Evolutionary conservation across 2,329 filamentous ascomycete genomes (phyloP), one percentile per base, ranked within the genome.

Genomic region (Trematosphaeria pertusa): DNA sequence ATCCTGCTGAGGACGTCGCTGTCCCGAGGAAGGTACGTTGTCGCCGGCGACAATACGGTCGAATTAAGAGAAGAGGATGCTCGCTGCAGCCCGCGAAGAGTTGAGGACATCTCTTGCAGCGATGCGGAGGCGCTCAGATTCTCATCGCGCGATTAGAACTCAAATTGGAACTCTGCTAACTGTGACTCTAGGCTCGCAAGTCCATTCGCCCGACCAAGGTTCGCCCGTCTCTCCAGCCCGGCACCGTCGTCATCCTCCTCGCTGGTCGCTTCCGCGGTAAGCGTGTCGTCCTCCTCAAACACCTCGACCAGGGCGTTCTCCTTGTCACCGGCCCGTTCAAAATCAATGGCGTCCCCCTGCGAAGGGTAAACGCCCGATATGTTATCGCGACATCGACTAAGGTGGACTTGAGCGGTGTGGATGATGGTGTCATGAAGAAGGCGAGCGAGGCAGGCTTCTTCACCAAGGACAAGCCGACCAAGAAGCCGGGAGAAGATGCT

Each of bases 291-390:
- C 91, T 97, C 81, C 89, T 99, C 78, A 97, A 97, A 87, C 86
- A 88, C 80, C 92, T 99, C 74, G 84, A 90, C 75, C 91, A 97
- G 83, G 94, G 94, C 82, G 91, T 97, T 65, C 91, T 99, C 78
- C 91, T 99, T 77, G 91, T 99, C 73, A 99, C 94, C 75, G 94
- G 94, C 72, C 94, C 94, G 76, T 99, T 97, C 89, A 99, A 97
- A 88, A 88, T 99, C 83, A 99, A 99, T 84, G 94, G 94, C 79
- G 94, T 99, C 64, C 94, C 94, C 69, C 88, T 99, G 74, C 88
- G 94, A 81, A 87, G 83, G 78, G 89, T 95, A 76, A 95, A 95
- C 83, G 83, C 90, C 76, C 87, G 89, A 80, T 95, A 94, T 81
- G 90, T 95, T 75, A 95, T 95, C 76, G 90, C 89, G 74, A 95